A percentile compares a stretch with the other conserved stretches of the same genome.
Conservation (phyloP, 2,329 filamentous ascomycete species). For the Nigrospora sphaerica region DNA sequence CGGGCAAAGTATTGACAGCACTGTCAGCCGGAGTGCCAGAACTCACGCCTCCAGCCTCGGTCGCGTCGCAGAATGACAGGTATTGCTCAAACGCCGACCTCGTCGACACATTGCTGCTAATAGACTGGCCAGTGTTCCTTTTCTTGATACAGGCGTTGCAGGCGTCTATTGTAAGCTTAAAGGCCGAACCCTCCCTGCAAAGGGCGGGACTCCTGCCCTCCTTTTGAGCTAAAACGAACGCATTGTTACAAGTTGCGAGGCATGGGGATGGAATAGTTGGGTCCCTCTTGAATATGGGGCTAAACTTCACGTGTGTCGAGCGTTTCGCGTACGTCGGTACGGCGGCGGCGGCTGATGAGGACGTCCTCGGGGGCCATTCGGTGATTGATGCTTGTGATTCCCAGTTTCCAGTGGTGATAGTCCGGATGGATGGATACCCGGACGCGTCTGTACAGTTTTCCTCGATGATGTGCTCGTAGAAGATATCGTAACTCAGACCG, state of each 20-base stretch:
- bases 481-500: slow-evolving; percentile 57
- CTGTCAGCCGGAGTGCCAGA: slow-evolving; percentile 2
- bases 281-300: slow-evolving; percentile 31
- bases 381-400: slow-evolving; percentile 41
- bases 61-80: slow-evolving; percentile 33
- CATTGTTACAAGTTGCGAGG: slow-evolving; percentile 44
- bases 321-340: slow-evolving; percentile 8
- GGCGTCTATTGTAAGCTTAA: slow-evolving; percentile 21
- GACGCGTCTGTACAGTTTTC: slow-evolving; percentile 24
- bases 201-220: slow-evolving; percentile 40
- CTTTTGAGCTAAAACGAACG: slow-evolving; percentile 34
- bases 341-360: slow-evolving; percentile 11
- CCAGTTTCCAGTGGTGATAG: slow-evolving; percentile 49
- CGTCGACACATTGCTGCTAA: slow-evolving; percentile 25
- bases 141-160: slow-evolving; percentile 37
- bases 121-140: slow-evolving; percentile 16
- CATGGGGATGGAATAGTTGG: slow-evolving; percentile 38
- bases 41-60: background rate
- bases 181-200: slow-evolving; percentile 35
- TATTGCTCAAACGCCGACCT: slow-evolving; percentile 34
- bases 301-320: slow-evolving; percentile 2
- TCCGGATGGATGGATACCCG: slow-evolving; percentile 22
- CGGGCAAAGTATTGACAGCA: too few relatives aligned
- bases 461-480: slow-evolving; percentile 35
- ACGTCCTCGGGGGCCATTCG: slow-evolving; percentile 24